These are phyloP conservation scores for Solanum lycopersicoides DNA, from an alignment of 257 asterid genomes.

Conservation along the genomic window DNA sequence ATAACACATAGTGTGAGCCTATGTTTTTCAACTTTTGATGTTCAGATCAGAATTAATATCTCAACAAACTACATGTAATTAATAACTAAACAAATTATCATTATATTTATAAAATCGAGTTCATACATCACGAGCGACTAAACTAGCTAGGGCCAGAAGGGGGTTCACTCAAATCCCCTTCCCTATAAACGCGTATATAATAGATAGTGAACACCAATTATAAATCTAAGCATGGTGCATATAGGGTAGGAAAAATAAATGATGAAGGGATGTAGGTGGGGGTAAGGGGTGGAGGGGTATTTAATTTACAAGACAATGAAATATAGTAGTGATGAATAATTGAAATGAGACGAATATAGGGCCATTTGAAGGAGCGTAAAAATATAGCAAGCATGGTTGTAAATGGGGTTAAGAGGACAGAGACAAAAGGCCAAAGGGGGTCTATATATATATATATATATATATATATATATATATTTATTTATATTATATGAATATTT, in stretches of 20 bases:
- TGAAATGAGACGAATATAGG: neutral
- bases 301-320: neutral
- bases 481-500: neutral
- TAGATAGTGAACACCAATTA: neutral
- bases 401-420: neutral
- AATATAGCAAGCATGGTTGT: neutral
- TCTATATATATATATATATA: neutral
- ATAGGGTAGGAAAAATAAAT: neutral
- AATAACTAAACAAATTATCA: neutral
- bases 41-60: neutral
- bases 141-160: neutral
- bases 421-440: neutral
- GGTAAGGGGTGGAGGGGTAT: neutral
- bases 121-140: fast-evolving
- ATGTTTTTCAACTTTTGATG: neutral
- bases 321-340: neutral
- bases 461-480: no score
- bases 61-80: neutral
- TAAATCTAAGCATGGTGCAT: neutral
- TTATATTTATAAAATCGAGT: neutral
- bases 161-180: neutral
- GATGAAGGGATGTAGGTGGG: neutral
- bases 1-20: neutral
- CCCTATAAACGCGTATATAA: neutral
- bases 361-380: neutral